Evolutionary conservation across 176 grass and related monocot species (phyloP), one percentile per base, ranked within the genome.

Genomic region (Aegilops sharonensis): DNA sequence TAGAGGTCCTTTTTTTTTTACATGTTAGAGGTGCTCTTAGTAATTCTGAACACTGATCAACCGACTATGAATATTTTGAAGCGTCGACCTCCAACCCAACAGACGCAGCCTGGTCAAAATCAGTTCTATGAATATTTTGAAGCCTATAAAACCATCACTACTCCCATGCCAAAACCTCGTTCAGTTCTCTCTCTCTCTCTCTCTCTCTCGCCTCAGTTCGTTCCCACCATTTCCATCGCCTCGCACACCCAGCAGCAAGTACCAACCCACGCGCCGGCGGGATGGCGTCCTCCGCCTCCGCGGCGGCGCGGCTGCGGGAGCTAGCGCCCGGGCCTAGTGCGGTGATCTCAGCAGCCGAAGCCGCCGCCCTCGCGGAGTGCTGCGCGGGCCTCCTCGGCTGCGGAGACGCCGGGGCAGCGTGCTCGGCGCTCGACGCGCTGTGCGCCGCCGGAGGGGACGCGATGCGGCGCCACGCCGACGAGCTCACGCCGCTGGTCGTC

Each of bases 401-500:
- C 60, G 54, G 27, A 14, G 81, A 79, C 57, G 52, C 72, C 20
- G 90, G 45, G 24, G 66, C 88, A 8, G 79, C 79, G 29, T 66
- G 72, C 63, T 78, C 47, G 62, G 87, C 92, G 8, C 81, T 94
- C 30, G 84, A 92, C 47, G 81, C 90, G 24, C 67, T 94, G 9
- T 85, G 81, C 37, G 57, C 71, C 36, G 84, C 76, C 1, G 68
- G 78, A 11, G 88, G 83, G 59, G 84, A 64, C 13, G 79, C 43
- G 23, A 78, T 94, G 80, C 83, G 85, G 67, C 34, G 61, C 52
- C 82, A 88, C 11, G 82, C 77, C 23, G 93, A 92, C 6, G 87
- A 78, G 60, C 79, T 92, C 68, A 81, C 85, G 5, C 90, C 88
- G 47, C 42, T 92, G 30, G 90, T 94, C 40, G 72, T 94, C 2